phyloP scores from a whole-genome alignment of 2,329 filamentous ascomycete genomes.

The Penicillium sp. region DNA sequence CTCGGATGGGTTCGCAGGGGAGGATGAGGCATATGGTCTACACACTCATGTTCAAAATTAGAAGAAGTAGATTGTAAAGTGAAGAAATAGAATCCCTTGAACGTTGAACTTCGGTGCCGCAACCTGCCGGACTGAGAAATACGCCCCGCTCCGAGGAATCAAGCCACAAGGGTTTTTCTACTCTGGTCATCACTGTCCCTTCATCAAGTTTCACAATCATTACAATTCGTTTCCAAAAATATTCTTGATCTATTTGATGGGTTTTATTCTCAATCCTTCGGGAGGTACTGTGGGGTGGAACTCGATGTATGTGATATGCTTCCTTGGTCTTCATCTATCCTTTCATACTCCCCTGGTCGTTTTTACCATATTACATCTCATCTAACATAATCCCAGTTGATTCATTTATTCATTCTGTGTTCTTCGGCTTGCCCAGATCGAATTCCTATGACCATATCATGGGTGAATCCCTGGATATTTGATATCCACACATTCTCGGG shows the following conservation, averaged over 20 bases:
- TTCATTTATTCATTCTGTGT: neutral
- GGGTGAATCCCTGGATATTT: constrained; percentile 22
- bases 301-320: constrained; percentile 14
- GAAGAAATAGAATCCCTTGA: constrained; percentile 5
- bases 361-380: neutral
- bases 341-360: neutral
- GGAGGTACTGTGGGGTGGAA: constrained; percentile 4
- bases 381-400: constrained; percentile 5
- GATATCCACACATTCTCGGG: constrained; percentile 16
- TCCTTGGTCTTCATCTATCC: constrained; percentile 1
- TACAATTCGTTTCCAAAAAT: neutral
- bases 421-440: constrained; percentile 5
- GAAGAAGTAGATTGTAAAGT: constrained; percentile 3
- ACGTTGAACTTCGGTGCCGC: constrained; percentile 9
- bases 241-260: neutral
- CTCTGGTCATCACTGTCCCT: constrained; percentile 10
- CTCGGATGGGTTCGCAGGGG: constrained; percentile 47
- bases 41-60: constrained; percentile 35
- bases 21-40: constrained; percentile 42
- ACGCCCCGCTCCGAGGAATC: constrained; percentile 28
- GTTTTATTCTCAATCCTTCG: neutral
- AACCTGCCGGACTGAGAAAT: constrained; percentile 34
- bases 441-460: constrained; percentile 24
- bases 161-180: constrained; percentile 14
- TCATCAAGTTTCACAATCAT: constrained; percentile 10